phyloP scores from a whole-genome alignment of 208 protist genomes.

The Leishmania tarentolae region DNA sequence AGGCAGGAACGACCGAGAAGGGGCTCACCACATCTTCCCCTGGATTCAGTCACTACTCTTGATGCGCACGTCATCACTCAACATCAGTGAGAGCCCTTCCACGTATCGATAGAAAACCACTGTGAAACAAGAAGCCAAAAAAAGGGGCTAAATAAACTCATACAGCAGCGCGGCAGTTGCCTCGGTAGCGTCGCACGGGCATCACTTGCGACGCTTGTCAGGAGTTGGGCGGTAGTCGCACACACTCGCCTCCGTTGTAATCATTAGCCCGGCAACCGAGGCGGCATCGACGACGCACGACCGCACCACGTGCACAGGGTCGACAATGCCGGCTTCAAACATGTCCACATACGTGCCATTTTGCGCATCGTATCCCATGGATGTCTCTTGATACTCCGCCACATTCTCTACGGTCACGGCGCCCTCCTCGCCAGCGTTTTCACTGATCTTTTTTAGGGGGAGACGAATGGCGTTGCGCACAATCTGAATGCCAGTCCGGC shows the following conservation, averaged over 20 bases:
- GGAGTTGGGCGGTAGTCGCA: slow-evolving; percentile 69
- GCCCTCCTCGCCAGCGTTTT: slow-evolving; percentile 98
- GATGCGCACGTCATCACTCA: not conserved
- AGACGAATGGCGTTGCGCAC: slow-evolving; percentile 87
- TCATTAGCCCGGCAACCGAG: slow-evolving; percentile 98
- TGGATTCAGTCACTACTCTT: not conserved
- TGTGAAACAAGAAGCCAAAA: not conserved
- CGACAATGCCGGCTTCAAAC: slow-evolving; percentile 99
- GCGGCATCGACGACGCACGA: slow-evolving; percentile 97
- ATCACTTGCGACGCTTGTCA: slow-evolving; percentile 28
- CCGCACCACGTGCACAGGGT: slow-evolving; percentile 99
- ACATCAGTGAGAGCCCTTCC: not conserved
- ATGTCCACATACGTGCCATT: slow-evolving; percentile 97
- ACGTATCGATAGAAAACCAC: not conserved
- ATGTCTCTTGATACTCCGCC: slow-evolving; percentile 81
- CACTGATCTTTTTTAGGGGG: slow-evolving; percentile 95
- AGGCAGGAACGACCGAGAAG: not conserved
- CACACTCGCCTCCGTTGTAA: slow-evolving; percentile 98
- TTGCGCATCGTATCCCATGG: slow-evolving; percentile 96
- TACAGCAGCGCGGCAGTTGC: not conserved
- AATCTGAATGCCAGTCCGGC: slow-evolving; percentile 84
- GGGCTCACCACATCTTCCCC: not conserved
- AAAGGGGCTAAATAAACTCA: not conserved
- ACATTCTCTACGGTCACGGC: slow-evolving; percentile 98
- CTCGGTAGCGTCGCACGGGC: not conserved